A percentile compares a stretch with the other conserved stretches of the same genome.
These are phyloP conservation scores for Amylocarpus encephaloides DNA, from an alignment of 2,329 filamentous ascomycete genomes.

Conservation along the genomic window DNA sequence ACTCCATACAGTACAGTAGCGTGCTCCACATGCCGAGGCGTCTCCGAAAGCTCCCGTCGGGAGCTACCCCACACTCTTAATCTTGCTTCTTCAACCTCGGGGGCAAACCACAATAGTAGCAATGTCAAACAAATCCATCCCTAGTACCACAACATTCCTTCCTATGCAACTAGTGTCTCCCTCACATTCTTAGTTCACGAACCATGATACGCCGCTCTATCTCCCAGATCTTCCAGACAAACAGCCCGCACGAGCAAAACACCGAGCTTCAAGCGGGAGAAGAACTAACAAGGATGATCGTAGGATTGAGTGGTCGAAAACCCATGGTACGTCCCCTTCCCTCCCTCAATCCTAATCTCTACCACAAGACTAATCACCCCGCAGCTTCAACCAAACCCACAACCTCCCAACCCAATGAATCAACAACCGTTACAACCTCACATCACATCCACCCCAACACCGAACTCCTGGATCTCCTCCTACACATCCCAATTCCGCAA, in stretches of 20 bases:
- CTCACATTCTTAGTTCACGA: neutral
- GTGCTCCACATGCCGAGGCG: no score
- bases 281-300: neutral
- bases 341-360: neutral
- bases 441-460: neutral
- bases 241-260: neutral
- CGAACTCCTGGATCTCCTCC: conserved; percentile 2
- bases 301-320: neutral
- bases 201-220: conserved; percentile 7
- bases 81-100: no score
- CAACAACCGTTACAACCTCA: conserved; percentile 17
- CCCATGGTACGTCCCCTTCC: neutral
- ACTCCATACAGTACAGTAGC: no score
- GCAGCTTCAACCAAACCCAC: neutral
- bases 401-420: conserved; percentile 7
- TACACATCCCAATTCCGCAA: neutral
- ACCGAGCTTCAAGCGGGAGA: neutral
- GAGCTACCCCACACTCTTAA: no score
- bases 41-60: no score
- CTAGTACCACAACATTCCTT: no score
- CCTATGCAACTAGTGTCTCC: no score
- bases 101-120: no score
- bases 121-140: no score
- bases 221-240: conserved; percentile 6
- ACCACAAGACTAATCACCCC: neutral